Base-by-base conservation (phyloP, 2,329 filamentous ascomycete species). In the Colletotrichum tabaci region DNA sequence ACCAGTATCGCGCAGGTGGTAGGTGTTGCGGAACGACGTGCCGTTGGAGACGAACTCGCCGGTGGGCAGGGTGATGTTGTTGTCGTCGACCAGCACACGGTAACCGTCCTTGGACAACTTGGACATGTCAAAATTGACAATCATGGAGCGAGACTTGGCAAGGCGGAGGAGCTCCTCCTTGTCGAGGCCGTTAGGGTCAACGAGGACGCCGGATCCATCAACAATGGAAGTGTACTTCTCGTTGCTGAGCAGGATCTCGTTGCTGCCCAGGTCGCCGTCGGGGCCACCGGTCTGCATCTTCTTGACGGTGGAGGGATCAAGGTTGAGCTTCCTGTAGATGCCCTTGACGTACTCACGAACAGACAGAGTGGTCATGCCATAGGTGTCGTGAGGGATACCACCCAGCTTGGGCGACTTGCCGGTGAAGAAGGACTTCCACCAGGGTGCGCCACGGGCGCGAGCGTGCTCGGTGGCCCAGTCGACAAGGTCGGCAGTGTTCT, bases 361-460 rank as follows among this genome's bases (percentile, higher is more conserved):
- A 7, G 95, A 98, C 68, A 98, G 85, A 0, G 96, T 98, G 0
- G 96, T 99, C 96, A 99, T 99, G 77, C 96, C 96, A 79, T 99
- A 99, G 50, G 87, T 85, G 81, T 99, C 96, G 83, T 99, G 96
- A 47, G 96, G 96, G 76, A 99, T 99, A 80, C 96, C 96, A 74
- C 96, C 96, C 16, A 99, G 89, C 83, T 93, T 96, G 64, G 95
- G 96, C 76, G 94, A 98, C 88, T 99, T 99, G 79, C 96, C 96
- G 2, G 96, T 99, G 88, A 99, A 99, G 90, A 99, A 99, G 0
- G 96, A 99, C 88, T 99, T 99, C 96, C 96, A 99, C 94, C 96
- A 99, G 38, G 95, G 94, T 5, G 96, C 96, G 56, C 95, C 95
- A 77, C 96, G 92, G 73, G 86, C 86, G 63, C 94, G 91, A 72